Evolutionary conservation across 83 land plant genomes (phyloP), one percentile per base, ranked within the genome.

Genomic region (Picea mariana): DNA sequence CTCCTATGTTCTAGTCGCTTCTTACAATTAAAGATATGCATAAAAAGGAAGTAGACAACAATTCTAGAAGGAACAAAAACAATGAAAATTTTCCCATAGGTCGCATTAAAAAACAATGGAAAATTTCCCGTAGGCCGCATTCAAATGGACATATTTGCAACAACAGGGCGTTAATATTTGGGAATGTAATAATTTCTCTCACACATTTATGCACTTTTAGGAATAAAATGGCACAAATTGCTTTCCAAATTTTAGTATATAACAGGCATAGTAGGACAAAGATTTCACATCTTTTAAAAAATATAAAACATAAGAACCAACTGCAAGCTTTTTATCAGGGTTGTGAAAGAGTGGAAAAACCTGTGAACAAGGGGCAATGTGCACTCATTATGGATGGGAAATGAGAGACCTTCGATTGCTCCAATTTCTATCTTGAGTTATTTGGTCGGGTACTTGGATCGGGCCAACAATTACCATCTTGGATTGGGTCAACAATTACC

Each of bases 351-450:
- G n/a, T 3, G 5, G 8, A 72, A 55, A 66, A 21, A 88, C 99
- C 99, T 94, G 88, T 98, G 99, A 66, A 96, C 97, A 40, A 98
- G 80, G 40, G 99, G 97, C n/a, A 97, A 97, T n/a, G 79, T 78
- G 81, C 95, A 98, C 79, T 98, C 99, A 75, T 95, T 4, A 38
- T 38, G 40, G 95, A 83, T 97, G 97, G 75, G 84, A 82, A 91
- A 96, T 20, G 91, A 82, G 18, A 98, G 85, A 63, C 89, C 98
- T 82, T 98, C 99, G 20, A 99, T 97, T 9, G 91, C 99, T 67
- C 99, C 99, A 52, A 88, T 92, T 16, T 99, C 99, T 71, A 96
- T 94, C 80, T 98, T 98, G 65, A 96, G 83, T 38, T 38, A 38
- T 3, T 5, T 0, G 40, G 5, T 0, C 0, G 40, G 4, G 40